phyloP scores from a whole-genome alignment of 139 green algal genomes.

The Tetraselmis chui region DNA sequence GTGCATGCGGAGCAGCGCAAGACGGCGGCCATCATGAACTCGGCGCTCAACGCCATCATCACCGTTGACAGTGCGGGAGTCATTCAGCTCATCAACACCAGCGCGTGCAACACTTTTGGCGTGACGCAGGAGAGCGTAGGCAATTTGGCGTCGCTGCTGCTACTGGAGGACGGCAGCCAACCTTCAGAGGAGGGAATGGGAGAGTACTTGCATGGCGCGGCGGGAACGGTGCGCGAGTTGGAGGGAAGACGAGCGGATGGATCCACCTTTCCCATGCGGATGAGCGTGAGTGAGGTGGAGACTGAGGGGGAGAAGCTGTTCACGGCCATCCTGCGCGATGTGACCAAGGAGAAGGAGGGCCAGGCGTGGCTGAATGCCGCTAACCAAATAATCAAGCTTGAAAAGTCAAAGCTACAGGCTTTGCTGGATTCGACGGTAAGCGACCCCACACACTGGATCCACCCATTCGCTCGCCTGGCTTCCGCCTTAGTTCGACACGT shows the following conservation, averaged over 20 bases:
- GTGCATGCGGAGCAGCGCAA: background rate
- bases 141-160: background rate
- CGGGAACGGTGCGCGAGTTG: background rate
- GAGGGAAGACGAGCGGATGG: background rate
- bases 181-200: background rate
- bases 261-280: background rate
- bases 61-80: background rate
- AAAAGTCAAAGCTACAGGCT: background rate
- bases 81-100: background rate
- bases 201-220: background rate
- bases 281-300: background rate
- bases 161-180: background rate
- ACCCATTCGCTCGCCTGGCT: too few relatives aligned
- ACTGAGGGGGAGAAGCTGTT: background rate
- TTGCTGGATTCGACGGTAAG: background rate
- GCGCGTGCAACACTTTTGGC: background rate
- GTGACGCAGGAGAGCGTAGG: background rate
- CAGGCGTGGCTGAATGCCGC: background rate
- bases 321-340: background rate
- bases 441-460: too few relatives aligned
- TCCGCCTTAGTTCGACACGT: too few relatives aligned
- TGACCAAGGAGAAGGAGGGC: background rate
- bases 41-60: background rate
- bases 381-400: background rate
- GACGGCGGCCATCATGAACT: background rate